Conservation (phyloP, 768 basidiomycete genomes). For the Boletus vinaceobasis region DNA sequence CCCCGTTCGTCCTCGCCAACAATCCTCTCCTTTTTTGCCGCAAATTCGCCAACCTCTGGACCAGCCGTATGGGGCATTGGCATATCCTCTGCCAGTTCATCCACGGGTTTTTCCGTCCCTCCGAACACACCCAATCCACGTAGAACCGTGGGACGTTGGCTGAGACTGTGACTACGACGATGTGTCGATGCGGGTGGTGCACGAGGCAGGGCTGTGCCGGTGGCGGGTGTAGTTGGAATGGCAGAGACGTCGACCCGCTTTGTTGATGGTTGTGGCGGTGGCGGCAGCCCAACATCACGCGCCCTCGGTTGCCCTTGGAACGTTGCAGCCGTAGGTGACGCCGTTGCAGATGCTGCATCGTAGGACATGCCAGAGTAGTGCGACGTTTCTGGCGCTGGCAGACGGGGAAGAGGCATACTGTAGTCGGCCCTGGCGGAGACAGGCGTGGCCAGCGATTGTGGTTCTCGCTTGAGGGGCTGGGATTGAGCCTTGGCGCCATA, state of each 20-base stretch:
- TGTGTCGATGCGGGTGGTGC: constrained; percentile 79
- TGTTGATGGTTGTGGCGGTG: constrained; percentile 28
- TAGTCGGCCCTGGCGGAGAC: constrained; percentile 59
- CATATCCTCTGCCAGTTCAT: constrained; percentile 40
- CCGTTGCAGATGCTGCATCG: constrained; percentile 45
- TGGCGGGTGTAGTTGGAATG: constrained; percentile 26
- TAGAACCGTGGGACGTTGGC: constrained; percentile 58
- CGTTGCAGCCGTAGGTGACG: constrained; percentile 55
- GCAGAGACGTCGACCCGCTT: constrained; percentile 31
- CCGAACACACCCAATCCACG: constrained; percentile 66
- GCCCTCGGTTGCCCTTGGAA: constrained; percentile 65
- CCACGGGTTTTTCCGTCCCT: constrained; percentile 32
- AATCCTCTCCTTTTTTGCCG: constrained; percentile 33
- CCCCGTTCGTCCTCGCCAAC: constrained; percentile 26
- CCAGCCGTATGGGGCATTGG: constrained; percentile 61
- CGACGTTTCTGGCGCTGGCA: constrained; percentile 77
- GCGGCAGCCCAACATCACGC: constrained; percentile 55
- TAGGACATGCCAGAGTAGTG: constrained; percentile 84
- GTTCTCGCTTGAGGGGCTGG: constrained; percentile 33
- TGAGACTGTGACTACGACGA: constrained; percentile 78
- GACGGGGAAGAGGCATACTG: constrained; percentile 75
- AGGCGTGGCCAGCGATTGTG: constrained; percentile 19
- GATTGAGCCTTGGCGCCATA: constrained; percentile 29
- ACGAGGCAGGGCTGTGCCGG: constrained; percentile 44
- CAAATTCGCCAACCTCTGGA: constrained; percentile 59